Evolutionary conservation across 116 monocot species (phyloP).

Genomic region (Dioscorea cayenensis): DNA sequence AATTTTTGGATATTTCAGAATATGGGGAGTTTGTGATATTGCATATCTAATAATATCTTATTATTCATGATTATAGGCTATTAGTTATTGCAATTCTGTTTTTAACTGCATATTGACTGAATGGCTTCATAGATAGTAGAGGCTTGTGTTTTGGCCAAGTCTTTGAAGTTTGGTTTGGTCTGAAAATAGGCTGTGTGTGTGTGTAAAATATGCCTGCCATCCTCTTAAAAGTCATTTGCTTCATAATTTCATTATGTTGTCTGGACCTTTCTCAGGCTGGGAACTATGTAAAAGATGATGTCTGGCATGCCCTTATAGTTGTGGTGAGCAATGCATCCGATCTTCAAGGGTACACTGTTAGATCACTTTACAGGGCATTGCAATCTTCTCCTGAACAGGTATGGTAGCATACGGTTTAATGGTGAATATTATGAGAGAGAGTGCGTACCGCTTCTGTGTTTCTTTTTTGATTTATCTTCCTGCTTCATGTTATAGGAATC

Average conservation of each 20-base stretch:
- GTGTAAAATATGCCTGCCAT: no score
- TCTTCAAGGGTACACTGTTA: constrained; percentile 97
- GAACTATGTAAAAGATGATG: constrained; percentile 90
- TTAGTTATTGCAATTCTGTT: no score
- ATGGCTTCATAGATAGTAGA: no score
- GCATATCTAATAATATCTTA: background rate
- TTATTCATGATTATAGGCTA: background rate
- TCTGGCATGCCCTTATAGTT: constrained; percentile 93
- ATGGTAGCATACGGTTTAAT: background rate
- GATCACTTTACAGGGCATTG: constrained; percentile 79
- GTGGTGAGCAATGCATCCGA: constrained; percentile 90
- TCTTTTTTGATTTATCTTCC: background rate
- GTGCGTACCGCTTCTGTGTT: background rate
- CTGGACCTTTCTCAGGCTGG: constrained; percentile 44
- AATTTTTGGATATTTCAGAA: no score
- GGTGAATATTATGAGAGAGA: no score
- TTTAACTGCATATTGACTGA: no score
- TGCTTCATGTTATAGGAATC: constrained; percentile 46
- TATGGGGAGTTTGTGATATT: no score
- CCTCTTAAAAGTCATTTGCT: background rate
- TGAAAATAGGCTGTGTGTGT: no score
- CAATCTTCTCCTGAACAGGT: constrained; percentile 82
- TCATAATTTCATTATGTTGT: background rate
- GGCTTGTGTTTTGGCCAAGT: no score
- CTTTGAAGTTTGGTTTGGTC: no score